A percentile compares a stretch with the other conserved stretches of the same genome.
Conservation (phyloP, 2,329 filamentous ascomycete genomes). For the Colletotrichum caudatum region DNA sequence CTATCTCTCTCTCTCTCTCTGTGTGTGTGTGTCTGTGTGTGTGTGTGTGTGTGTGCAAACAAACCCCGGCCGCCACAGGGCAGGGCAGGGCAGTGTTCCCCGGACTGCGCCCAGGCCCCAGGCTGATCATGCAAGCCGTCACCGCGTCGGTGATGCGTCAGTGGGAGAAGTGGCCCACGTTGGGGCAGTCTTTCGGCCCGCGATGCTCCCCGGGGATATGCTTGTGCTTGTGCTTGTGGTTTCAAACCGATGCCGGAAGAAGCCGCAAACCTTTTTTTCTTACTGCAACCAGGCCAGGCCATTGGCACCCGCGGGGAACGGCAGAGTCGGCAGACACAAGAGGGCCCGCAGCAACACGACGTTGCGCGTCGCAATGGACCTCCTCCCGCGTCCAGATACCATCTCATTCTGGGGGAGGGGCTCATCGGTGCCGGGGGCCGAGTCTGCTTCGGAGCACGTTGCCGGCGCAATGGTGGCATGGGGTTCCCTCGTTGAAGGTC, state of each 20-base stretch:
- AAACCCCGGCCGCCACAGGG: background rate
- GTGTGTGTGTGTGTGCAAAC: background rate
- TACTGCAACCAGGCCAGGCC: background rate
- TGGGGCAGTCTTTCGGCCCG: background rate
- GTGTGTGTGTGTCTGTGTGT: background rate
- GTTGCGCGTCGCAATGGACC: background rate
- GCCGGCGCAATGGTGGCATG: background rate
- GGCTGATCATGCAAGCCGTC: slow-evolving; percentile 9
- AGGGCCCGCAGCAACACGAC: too few relatives aligned
- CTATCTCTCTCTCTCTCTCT: too few relatives aligned
- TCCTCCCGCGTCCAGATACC: background rate
- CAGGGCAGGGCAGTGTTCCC: too few relatives aligned
- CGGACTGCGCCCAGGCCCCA: slow-evolving; percentile 19
- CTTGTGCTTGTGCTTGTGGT: background rate
- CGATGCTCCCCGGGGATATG: background rate
- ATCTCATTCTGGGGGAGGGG: background rate
- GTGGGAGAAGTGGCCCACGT: slow-evolving; percentile 4
- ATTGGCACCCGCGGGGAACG: background rate
- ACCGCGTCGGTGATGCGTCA: slow-evolving; percentile 35
- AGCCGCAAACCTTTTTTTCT: background rate
- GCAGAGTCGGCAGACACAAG: background rate
- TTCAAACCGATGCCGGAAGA: too few relatives aligned
- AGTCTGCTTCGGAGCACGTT: background rate
- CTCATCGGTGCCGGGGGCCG: background rate
- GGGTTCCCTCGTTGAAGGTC: too few relatives aligned